These are phyloP conservation scores for Sporothrix protearum DNA, from an alignment of 2,329 filamentous ascomycete genomes.

Conservation along the genomic window DNA sequence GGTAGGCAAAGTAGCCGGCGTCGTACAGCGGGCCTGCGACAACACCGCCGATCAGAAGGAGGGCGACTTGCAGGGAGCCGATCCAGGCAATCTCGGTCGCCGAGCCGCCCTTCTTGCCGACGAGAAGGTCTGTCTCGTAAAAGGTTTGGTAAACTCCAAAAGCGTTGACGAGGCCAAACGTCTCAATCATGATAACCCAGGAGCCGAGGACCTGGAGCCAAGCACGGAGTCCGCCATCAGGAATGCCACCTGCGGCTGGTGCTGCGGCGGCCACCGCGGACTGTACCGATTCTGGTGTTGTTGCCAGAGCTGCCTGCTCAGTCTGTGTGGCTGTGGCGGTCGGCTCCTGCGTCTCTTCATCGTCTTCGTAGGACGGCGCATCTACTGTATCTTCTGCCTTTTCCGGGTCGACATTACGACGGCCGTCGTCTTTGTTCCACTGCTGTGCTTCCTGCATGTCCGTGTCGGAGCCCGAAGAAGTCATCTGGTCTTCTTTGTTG, in stretches of 20 bases:
- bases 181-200: conserved; percentile 38
- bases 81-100: conserved; percentile 38
- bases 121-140: conserved; percentile 41
- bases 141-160: conserved; percentile 48
- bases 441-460: neutral
- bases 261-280: neutral
- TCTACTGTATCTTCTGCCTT: neutral
- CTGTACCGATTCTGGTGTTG: neutral
- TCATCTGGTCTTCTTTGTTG: neutral
- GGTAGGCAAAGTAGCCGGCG: conserved; percentile 48
- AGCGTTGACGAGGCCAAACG: conserved; percentile 43
- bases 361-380: neutral
- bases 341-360: neutral
- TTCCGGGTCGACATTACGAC: neutral
- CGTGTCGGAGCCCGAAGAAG: neutral
- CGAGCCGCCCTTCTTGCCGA: conserved; percentile 27
- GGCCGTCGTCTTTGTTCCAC: neutral
- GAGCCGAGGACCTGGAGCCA: conserved; percentile 43
- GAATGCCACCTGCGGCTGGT: conserved; percentile 22
- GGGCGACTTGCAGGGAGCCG: conserved; percentile 42
- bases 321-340: neutral
- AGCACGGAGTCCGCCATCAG: conserved; percentile 39
- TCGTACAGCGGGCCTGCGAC: conserved; percentile 58
- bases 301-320: neutral
- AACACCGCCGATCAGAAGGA: conserved; percentile 46